phyloP scores from a whole-genome alignment of 2,329 filamentous ascomycete species.

The Chaetomiaceae sp. region DNA sequence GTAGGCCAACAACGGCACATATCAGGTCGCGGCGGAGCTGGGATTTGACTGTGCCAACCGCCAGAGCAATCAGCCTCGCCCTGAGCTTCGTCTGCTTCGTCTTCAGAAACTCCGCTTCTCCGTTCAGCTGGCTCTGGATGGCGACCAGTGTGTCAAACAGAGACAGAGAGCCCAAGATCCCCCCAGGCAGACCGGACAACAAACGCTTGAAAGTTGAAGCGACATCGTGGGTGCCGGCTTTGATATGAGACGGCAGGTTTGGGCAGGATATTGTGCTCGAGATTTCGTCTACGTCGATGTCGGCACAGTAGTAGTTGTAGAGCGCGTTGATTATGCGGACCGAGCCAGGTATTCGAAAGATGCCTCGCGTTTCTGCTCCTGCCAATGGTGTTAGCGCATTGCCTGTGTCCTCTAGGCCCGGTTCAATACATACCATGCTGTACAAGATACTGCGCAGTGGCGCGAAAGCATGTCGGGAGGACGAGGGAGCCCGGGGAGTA shows the following conservation, averaged over 20 bases:
- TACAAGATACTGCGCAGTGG: constrained; percentile 60
- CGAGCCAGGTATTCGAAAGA: constrained; percentile 62
- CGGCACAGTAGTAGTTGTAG: constrained; percentile 60
- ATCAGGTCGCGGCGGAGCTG: constrained; percentile 59
- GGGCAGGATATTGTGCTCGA: constrained; percentile 55
- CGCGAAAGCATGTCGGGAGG: constrained; percentile 62
- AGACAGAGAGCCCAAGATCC: constrained; percentile 58
- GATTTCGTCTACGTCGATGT: constrained; percentile 46
- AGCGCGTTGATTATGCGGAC: constrained; percentile 51
- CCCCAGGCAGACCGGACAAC: constrained; percentile 59
- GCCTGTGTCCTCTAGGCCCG: too few species aligned
- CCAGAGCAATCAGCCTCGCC: constrained; percentile 62
- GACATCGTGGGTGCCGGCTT: constrained; percentile 58
- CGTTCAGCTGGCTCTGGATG: constrained; percentile 53
- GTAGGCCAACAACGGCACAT: constrained; percentile 61
- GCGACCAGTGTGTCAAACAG: constrained; percentile 60
- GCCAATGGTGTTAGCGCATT: constrained; percentile 20
- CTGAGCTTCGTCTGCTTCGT: constrained; percentile 54
- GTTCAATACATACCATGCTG: constrained; percentile 51
- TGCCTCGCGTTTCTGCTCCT: constrained; percentile 47
- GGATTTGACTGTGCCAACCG: constrained; percentile 56
- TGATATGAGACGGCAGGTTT: constrained; percentile 57
- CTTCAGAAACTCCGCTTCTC: constrained; percentile 47
- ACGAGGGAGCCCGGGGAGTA: constrained; percentile 54
- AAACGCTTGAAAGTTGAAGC: constrained; percentile 64